These are phyloP conservation scores for Straminergon stramineum DNA, from an alignment of 225 moss, liverwort and hornwort species.

Conservation along the genomic window DNA sequence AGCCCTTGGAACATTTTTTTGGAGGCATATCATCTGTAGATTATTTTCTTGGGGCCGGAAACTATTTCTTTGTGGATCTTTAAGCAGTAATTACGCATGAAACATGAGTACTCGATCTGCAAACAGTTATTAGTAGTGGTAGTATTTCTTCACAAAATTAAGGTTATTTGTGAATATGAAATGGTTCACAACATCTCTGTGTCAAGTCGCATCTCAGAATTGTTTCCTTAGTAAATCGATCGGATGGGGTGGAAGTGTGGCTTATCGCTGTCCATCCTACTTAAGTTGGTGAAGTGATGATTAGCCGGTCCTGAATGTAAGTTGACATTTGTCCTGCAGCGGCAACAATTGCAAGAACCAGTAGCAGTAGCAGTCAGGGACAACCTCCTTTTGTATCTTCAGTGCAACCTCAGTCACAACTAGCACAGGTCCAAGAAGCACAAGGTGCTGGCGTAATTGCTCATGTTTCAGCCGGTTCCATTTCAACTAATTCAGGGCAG, in stretches of 20 bases:
- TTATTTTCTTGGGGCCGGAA: neutral
- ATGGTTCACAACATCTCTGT: neutral
- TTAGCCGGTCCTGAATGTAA: neutral
- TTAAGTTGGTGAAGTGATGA: neutral
- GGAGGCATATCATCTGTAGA: neutral
- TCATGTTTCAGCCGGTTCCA: constrained; percentile 26
- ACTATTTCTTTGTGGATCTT: neutral
- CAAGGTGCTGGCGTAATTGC: constrained; percentile 13
- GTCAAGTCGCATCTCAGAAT: neutral
- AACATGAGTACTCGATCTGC: neutral
- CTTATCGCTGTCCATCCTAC: neutral
- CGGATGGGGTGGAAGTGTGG: neutral
- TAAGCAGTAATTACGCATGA: neutral
- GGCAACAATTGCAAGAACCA: constrained; percentile 32
- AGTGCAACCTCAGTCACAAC: constrained; percentile 33
- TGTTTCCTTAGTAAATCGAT: neutral
- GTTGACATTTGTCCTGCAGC: constrained; percentile 16
- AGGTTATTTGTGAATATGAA: neutral
- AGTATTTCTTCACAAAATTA: neutral
- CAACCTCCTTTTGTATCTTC: constrained; percentile 28
- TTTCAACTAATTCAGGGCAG: constrained; percentile 36
- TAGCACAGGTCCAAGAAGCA: constrained; percentile 38
- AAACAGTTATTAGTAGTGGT: neutral
- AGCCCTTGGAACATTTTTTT: neutral
- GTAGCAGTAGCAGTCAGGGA: constrained; percentile 41